A percentile compares a stretch with the other conserved stretches of the same genome.
phyloP scores from a whole-genome alignment of 208 protist genomes.

The Wallacemonas sp. region DNA sequence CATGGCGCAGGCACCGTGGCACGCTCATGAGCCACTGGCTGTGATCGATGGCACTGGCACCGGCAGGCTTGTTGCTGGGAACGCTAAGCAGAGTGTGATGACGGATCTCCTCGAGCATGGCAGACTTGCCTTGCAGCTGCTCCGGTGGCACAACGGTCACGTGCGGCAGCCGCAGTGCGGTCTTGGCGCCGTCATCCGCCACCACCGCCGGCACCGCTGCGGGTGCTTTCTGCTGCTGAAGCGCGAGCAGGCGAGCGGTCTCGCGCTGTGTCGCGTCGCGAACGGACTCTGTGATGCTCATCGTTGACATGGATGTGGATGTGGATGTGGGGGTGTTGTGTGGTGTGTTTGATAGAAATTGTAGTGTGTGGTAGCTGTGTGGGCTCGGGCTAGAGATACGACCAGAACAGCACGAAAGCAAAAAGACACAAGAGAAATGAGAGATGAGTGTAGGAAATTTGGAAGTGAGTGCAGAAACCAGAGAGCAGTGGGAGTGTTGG shows the following conservation, averaged over 20 bases:
- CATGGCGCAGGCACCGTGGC: slow-evolving; percentile 33
- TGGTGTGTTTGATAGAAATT: too few relatives aligned
- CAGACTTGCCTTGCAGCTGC: background rate
- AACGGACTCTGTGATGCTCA: background rate
- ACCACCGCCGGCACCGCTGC: background rate
- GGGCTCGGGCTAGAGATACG: too few relatives aligned
- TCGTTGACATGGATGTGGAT: too few relatives aligned
- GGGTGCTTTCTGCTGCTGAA: background rate
- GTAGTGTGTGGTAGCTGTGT: too few relatives aligned
- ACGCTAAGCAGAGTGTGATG: background rate
- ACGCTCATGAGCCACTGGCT: slow-evolving; percentile 67
- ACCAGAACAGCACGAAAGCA: too few relatives aligned
- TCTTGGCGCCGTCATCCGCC: background rate
- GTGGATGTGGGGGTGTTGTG: too few relatives aligned
- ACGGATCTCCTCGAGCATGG: background rate
- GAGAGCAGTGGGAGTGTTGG: too few relatives aligned
- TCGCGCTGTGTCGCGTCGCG: slow-evolving; percentile 5
- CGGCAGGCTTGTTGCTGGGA: too few relatives aligned
- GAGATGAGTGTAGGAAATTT: too few relatives aligned
- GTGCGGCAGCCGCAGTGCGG: slow-evolving; percentile 12
- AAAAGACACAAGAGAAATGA: too few relatives aligned
- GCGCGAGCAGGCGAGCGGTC: background rate
- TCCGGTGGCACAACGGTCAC: slow-evolving; percentile 9
- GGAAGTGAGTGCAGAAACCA: too few relatives aligned
- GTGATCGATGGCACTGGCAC: too few relatives aligned